Evolutionary conservation across 148 eudicot genomes (phyloP), one percentile per base, ranked within the genome.

Genomic region (Camellia sinensis): DNA sequence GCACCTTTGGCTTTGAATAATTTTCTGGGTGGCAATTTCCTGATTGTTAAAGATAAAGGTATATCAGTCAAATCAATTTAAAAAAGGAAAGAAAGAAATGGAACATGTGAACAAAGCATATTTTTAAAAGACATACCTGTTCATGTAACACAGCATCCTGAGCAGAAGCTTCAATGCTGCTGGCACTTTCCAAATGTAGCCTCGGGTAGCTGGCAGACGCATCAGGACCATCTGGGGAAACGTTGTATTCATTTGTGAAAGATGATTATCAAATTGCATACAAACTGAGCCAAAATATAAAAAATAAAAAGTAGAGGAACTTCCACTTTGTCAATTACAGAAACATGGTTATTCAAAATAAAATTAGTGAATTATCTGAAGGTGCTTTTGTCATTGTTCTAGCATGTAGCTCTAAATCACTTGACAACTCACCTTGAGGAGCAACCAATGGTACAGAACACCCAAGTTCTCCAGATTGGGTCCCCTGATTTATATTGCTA

Each of bases 91-190:
- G 76, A 78, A 45, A 69, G 71, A 17, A 40, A 41, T 48, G 62
- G 78, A 29, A 79, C 12, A 21, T 74, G 21, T 0, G 22, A 54
- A 67, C 4, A 76, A 63, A 70, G 70, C 45, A 9, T 15, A 76
- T 22, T 50, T 46, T 21, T 8, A 13, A 80, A 64, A 15, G 52
- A 80, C 80, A 75, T 93, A 95, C 98, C 87, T 95, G 98, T 84
- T 95, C 98, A 80, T 83, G 97, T 69, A 95, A 82, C 81, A 95
- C 91, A 76, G 97, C 97, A 81, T 86, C 93, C 85, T 89, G 94
- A 71, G 87, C 98, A 86, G 88, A 90, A 86, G 86, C 84, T 78
- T 95, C 98, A 83, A 95, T 87, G 77, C 93, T 92, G 66, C 57
- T 53, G 40, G 56, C 67, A 71, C 73, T 77, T 77, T 41, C 67